Conservation (phyloP, 495 filamentous ascomycete genomes). For the Hypoxylon fragiforme region DNA sequence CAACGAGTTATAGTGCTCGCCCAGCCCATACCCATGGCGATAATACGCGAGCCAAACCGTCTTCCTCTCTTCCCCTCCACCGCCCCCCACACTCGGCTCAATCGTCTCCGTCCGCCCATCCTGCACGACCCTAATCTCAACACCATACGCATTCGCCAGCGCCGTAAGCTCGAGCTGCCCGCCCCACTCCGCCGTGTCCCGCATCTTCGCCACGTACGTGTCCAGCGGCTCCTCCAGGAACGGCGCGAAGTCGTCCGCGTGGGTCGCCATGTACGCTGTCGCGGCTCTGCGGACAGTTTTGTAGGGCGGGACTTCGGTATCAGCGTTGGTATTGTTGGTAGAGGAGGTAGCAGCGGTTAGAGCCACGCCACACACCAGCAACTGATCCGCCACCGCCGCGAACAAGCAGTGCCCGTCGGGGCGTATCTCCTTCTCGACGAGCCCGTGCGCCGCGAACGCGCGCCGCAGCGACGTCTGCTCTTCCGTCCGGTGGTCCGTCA, state of each 20-base stretch:
- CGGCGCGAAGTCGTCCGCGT: slow-evolving; percentile 59
- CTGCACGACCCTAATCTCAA: slow-evolving; percentile 85
- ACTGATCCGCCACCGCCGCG: slow-evolving; percentile 84
- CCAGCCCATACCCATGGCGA: slow-evolving; percentile 84
- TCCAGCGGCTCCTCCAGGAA: slow-evolving; percentile 84
- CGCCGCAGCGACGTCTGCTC: slow-evolving; percentile 72
- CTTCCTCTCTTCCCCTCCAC: slow-evolving; percentile 34
- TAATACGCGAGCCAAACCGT: slow-evolving; percentile 94
- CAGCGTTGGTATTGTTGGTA: no score
- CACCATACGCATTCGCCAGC: slow-evolving; percentile 77
- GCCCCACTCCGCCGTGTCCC: slow-evolving; percentile 94
- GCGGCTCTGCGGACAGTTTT: slow-evolving; percentile 57
- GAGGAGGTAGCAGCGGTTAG: no score
- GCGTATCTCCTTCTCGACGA: slow-evolving; percentile 77
- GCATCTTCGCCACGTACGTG: slow-evolving; percentile 73
- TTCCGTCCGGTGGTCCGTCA: slow-evolving; percentile 71
- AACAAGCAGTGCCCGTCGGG: slow-evolving; percentile 98
- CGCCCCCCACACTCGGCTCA: slow-evolving; percentile 42
- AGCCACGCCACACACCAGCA: slow-evolving; percentile 52
- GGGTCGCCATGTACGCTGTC: slow-evolving; percentile 57
- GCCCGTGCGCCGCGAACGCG: slow-evolving; percentile 60
- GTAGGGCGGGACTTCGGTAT: no score
- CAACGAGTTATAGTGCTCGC: slow-evolving; percentile 96
- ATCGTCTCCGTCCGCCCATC: slow-evolving; percentile 80
- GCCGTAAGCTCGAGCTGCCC: slow-evolving; percentile 88